phyloP scores from a whole-genome alignment of 352 stramenopile species.

The Globisporangium viniferum region DNA sequence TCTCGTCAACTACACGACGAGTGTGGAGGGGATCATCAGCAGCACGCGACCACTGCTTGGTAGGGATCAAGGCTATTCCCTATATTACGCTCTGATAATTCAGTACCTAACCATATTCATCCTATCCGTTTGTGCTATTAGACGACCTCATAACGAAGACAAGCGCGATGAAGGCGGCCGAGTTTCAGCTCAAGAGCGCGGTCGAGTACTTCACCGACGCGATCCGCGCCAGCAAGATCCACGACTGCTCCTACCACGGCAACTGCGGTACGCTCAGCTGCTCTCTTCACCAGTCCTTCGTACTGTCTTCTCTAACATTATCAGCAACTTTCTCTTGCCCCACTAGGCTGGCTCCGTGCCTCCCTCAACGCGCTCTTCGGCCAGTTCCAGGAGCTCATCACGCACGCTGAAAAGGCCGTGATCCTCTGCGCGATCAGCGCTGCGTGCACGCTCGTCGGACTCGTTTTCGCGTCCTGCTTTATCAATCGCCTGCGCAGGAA shows the following conservation, averaged over 20 bases:
- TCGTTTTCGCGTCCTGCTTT: slow-evolving; percentile 41
- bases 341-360: slow-evolving; percentile 41
- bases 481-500: slow-evolving; percentile 43
- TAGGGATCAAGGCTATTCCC: neutral
- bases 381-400: slow-evolving; percentile 45
- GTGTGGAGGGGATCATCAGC: slow-evolving; percentile 29
- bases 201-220: slow-evolving; percentile 58
- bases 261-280: slow-evolving; percentile 47
- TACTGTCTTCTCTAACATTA: neutral
- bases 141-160: slow-evolving; percentile 38
- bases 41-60: slow-evolving; percentile 35
- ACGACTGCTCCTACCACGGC: slow-evolving; percentile 49
- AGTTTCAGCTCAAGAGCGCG: slow-evolving; percentile 53
- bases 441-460: slow-evolving; percentile 24
- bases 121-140: slow-evolving; percentile 5
- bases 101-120: neutral
- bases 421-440: slow-evolving; percentile 30
- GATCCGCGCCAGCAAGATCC: slow-evolving; percentile 49
- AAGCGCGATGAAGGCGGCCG: slow-evolving; percentile 42
- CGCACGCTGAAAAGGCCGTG: slow-evolving; percentile 31
- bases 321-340: neutral
- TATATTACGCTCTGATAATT: neutral
- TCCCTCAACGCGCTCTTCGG: slow-evolving; percentile 43
- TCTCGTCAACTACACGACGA: slow-evolving; percentile 32
- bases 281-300: neutral